Conservation (phyloP, 768 basidiomycete genomes). For the Myochromella boudieri region DNA sequence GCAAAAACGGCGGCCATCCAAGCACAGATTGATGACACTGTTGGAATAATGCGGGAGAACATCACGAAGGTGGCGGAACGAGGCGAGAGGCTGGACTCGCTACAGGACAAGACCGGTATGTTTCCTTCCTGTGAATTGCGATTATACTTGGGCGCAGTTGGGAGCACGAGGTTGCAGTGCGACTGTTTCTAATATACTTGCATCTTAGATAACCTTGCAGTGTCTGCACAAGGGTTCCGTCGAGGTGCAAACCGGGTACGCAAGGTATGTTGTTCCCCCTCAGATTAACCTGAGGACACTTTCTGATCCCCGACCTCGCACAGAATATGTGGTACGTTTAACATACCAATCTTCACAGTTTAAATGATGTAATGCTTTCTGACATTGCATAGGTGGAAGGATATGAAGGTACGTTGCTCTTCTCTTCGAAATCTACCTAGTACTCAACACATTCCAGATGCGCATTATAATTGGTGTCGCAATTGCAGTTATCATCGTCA, state of each 20-base stretch:
- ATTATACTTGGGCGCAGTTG: background rate
- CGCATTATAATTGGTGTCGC: conserved; percentile 93
- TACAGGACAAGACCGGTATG: conserved; percentile 98
- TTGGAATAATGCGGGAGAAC: conserved; percentile 97
- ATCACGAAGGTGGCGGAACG: conserved; percentile 95
- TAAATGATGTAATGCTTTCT: conserved; percentile 15
- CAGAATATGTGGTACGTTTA: conserved; percentile 88
- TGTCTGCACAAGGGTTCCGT: conserved; percentile 98
- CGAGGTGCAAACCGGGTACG: conserved; percentile 96
- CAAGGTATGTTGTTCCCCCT: conserved; percentile 62
- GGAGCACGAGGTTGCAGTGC: background rate
- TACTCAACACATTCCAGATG: conserved; percentile 57
- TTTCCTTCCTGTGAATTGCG: conserved; percentile 13
- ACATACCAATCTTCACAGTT: conserved; percentile 2
- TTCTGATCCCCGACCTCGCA: too few relatives aligned
- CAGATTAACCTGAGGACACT: background rate
- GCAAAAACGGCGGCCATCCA: conserved; percentile 94
- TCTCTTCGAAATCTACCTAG: background rate
- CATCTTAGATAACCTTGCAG: conserved; percentile 84
- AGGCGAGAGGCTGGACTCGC: conserved; percentile 88
- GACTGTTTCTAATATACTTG: conserved; percentile 5
- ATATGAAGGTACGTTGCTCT: conserved; percentile 75
- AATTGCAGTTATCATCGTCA: conserved; percentile 86
- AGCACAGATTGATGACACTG: conserved; percentile 95
- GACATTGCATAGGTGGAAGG: conserved; percentile 89